Evolutionary conservation across 192 early-diverging fungal genomes (phyloP).

Genomic region (Cladochytrium replicatum): DNA sequence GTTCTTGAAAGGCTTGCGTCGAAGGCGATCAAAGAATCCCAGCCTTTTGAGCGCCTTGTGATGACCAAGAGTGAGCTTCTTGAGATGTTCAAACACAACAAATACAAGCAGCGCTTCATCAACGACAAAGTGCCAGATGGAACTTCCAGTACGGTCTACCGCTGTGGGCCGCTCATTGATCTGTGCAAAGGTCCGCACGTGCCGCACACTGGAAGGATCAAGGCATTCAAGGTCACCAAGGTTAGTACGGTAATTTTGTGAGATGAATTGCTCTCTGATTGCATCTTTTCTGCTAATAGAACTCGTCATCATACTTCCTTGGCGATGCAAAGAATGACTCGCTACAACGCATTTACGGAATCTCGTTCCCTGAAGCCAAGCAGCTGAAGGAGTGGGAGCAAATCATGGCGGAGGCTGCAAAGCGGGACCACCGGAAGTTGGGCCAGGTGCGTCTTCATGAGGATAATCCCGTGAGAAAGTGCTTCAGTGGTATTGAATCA

Average conservation of each 20-base stretch:
- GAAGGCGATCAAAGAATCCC: conserved; percentile 88
- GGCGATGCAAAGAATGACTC: conserved; percentile 96
- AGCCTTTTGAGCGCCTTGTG: conserved; percentile 83
- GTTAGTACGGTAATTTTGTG: conserved; percentile 13
- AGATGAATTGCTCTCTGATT: too few relatives aligned
- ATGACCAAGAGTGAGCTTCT: conserved; percentile 81
- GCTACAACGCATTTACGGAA: conserved; percentile 95
- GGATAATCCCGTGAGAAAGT: too few relatives aligned
- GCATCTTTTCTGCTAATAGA: conserved; percentile 41
- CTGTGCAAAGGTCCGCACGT: conserved; percentile 92
- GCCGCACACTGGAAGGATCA: conserved; percentile 87
- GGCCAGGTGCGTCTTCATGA: conserved; percentile 43
- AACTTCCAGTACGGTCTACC: conserved; percentile 93
- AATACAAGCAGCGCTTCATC: conserved; percentile 95
- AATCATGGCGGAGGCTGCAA: conserved; percentile 92
- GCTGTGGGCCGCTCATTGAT: conserved; percentile 97
- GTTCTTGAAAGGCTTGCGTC: conserved; percentile 79
- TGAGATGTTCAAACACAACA: conserved; percentile 98
- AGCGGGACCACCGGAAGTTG: conserved; percentile 94
- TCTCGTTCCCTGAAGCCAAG: conserved; percentile 98
- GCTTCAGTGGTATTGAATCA: not conserved
- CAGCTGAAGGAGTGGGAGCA: conserved; percentile 91
- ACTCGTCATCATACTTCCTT: conserved; percentile 97
- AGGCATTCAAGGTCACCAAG: conserved; percentile 85
- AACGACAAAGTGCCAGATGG: conserved; percentile 83